Base-by-base conservation (phyloP, 441 rosid species). In the Erysimum cheiri region DNA sequence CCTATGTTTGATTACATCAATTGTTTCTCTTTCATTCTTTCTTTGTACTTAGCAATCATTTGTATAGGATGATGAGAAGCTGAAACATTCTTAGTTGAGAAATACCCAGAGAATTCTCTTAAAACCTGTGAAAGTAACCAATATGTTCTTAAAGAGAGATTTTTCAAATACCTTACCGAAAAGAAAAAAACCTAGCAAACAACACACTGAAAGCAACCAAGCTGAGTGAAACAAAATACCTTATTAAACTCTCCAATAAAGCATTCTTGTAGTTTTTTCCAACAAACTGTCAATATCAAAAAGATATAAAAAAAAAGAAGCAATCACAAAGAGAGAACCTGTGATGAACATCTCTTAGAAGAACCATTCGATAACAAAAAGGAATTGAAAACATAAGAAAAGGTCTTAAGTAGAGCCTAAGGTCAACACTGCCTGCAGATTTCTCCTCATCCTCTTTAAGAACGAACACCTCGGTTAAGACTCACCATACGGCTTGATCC, bases 401-500 rank as follows among this genome's bases (percentile, higher is more conserved):
- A 54, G n/a, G 75, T 62, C 47, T 60, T 17, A 35, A 41, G 22
- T 19, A 61, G 68, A 62, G 35, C 10, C 60, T 44, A 41, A 53
- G 22, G 50, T 41, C 47, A 53, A 52, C 58, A 62, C 48, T 62
- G 74, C 17, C 60, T 14, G 32, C 47, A 59, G 41, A 36, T 49
- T 12, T 50, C 35, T 17, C 24, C 60, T 36, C 12, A 60, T 32
- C n/a, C 13, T 41, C 29, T 41, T 58, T 63, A 64, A 35, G 73
- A 3, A 54, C 63, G 78, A 28, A 46, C 40, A 50, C 73, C 69
- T 24, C 73, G 11, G 67, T 74, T 74, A n/a, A 74, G 78, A 68
- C 68, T 74, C 17, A 74, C 78, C 78, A 74, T 74, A 35, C 78
- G 78, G 64, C 69, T 67, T 60, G 78, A 74, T 50, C 67, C 35